Evolutionary conservation across 192 early-diverging fungal species (phyloP), one percentile per base, ranked within the genome.

Genomic region (Allomyces macrogynus): DNA sequence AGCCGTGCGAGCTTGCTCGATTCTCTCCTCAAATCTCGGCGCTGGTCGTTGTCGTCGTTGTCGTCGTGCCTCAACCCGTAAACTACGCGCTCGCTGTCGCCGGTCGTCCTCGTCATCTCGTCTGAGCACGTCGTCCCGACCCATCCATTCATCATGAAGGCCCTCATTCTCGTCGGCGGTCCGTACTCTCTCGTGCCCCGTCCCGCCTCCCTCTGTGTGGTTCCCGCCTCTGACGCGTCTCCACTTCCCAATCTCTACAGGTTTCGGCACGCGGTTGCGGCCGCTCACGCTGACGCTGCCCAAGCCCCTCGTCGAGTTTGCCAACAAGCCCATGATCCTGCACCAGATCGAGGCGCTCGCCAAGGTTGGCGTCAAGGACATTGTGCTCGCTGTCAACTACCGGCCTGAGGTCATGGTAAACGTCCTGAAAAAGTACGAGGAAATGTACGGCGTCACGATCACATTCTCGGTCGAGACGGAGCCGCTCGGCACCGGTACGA

Each of bases 301-400:
- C 66, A 99, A 99, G 79, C 96, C 96, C 61, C 81, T 99, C 62
- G 94, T 99, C 23, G 94, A 99, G 77, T 99, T 99, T 78, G 91
- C 90, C 43, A 99, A 99, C 83, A 89, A 83, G 75, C 94, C 91
- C 65, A 97, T 99, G 89, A 95, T 99, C 77, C 81, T 94, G 66
- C 96, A 99, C 76, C 96, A 99, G 78, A 97, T 99, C 69, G 94
- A 95, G 73, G 92, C 87, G 7, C 80, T 99, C 12, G 91, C 87
- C 61, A 87, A 95, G 89, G 94, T 95, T 78, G 95, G 95, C 65
- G 95, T 99, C 54, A 91, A 81, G 27, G 93, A 99, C 75, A 90
- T 99, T 61, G 92, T 99, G 9, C 80, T 99, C 66, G 95, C 95
- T 63, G 95, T 99, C 71, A 97, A 95, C 76, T 99, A 99, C 87